Evolutionary conservation across 202 grass and related monocot species (phyloP), one percentile per base, ranked within the genome.

Genomic region (Cymbopogon flexuosus): DNA sequence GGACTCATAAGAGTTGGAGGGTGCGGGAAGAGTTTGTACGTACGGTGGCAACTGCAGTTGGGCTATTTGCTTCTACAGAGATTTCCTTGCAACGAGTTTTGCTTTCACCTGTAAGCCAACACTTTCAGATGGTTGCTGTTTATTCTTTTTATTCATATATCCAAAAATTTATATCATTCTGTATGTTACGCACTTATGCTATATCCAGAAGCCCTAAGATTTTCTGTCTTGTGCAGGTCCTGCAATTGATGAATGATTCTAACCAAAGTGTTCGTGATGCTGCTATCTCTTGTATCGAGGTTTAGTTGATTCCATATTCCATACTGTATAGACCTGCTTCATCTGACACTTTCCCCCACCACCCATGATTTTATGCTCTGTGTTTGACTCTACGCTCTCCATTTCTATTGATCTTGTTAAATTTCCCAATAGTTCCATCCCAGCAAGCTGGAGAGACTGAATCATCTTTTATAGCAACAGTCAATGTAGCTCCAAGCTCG

Each of bases 1-100:
- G 95, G 95, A 70, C 86, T 77, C 92, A 98, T 67, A 94, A 82
- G 83, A 98, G 92, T 76, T 98, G 95, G 95, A 93, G 95, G 80
- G 88, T 98, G 33, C 82, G 95, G 31, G 95, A 98, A 83, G 95
- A 98, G 81, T 98, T 95, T 82, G 84, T 89, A 39, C 60, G 75
- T 68, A 87, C 89, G 62, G 89, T 91, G 68, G 77, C 84, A 59
- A 46, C 65, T 82, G 92, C 92, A 73, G 59, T 89, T 68, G 87
- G 74, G 9, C 87, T 94, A 22, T 94, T 94, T 85, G 92, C 89
- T 79, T 89, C 89, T 39, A 91, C 84, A 30, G 92, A 94, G 75
- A 90, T 94, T 61, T 87, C 87, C 35, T 83, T 94, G 82, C 85
- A 89, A 73, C 87, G 89, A 22, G 84, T 87, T 85, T 73, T 94